phyloP scores from a whole-genome alignment of 306 rosid species.

The Cercis canadensis region DNA sequence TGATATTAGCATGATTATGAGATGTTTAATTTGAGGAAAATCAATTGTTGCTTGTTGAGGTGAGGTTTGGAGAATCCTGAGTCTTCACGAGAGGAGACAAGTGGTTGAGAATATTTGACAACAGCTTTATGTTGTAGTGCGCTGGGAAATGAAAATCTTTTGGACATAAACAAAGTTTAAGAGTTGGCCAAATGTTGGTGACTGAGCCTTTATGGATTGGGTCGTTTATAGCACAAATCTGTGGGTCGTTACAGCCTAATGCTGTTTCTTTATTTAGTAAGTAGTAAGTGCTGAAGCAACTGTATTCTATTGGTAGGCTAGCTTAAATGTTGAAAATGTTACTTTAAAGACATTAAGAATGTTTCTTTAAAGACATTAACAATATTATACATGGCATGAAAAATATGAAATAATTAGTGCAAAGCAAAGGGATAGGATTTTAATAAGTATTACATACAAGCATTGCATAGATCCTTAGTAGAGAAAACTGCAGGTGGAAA shows the following conservation, averaged over 20 bases:
- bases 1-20: too few relatives aligned
- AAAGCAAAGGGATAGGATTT: not conserved
- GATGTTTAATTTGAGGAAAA: too few relatives aligned
- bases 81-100: too few relatives aligned
- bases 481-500: not conserved
- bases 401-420: conserved; percentile 1
- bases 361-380: not conserved
- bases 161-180: too few relatives aligned
- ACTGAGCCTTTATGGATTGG: too few relatives aligned
- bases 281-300: not conserved
- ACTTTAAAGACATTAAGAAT: not conserved
- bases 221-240: not conserved
- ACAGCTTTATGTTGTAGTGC: not conserved
- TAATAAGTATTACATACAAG: not conserved
- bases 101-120: too few relatives aligned
- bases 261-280: not conserved
- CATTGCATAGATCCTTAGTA: conserved; percentile 3
- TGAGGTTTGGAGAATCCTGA: too few relatives aligned
- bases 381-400: not conserved
- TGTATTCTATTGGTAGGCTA: not conserved
- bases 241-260: not conserved
- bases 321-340: not conserved
- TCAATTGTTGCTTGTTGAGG: too few relatives aligned
- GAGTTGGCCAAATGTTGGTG: too few relatives aligned
- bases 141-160: too few relatives aligned